These are phyloP conservation scores for Phytophthora citrophthora DNA, from an alignment of 352 stramenopile genomes.

Conservation along the genomic window DNA sequence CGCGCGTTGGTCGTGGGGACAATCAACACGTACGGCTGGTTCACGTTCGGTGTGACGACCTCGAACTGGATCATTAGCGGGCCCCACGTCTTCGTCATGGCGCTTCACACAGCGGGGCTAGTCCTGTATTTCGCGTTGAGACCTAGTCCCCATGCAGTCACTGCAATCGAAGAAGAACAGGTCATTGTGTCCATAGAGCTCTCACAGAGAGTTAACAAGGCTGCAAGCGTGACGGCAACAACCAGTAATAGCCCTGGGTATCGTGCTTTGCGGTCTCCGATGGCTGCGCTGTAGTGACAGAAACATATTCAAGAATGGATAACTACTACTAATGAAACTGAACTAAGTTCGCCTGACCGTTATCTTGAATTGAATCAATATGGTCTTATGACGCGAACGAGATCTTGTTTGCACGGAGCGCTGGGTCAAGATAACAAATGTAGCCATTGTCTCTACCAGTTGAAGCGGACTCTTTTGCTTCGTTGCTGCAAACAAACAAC, in stretches of 20 bases:
- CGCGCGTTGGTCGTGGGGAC: neutral
- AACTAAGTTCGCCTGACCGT: no score
- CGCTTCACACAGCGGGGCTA: slow-evolving; percentile 25
- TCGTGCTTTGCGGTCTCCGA: neutral
- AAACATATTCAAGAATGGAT: neutral
- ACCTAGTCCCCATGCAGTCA: neutral
- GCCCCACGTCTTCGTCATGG: slow-evolving; percentile 44
- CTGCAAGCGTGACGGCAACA: neutral
- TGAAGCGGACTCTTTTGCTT: no score
- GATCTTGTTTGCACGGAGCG: no score
- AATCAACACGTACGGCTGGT: slow-evolving; percentile 52
- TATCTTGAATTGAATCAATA: no score
- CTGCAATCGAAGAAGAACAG: neutral
- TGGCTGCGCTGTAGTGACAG: neutral
- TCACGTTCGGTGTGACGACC: slow-evolving; percentile 40
- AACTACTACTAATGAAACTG: neutral
- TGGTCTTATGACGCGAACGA: no score
- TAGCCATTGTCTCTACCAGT: no score
- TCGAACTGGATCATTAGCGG: slow-evolving; percentile 53
- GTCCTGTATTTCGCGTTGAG: neutral
- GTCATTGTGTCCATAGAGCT: neutral
- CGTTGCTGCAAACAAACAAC: no score
- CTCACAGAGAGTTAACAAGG: neutral
- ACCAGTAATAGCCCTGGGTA: neutral
- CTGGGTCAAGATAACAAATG: no score